Conservation (phyloP, 2,329 filamentous ascomycete genomes). For the Simplicillium aogashimaense region DNA sequence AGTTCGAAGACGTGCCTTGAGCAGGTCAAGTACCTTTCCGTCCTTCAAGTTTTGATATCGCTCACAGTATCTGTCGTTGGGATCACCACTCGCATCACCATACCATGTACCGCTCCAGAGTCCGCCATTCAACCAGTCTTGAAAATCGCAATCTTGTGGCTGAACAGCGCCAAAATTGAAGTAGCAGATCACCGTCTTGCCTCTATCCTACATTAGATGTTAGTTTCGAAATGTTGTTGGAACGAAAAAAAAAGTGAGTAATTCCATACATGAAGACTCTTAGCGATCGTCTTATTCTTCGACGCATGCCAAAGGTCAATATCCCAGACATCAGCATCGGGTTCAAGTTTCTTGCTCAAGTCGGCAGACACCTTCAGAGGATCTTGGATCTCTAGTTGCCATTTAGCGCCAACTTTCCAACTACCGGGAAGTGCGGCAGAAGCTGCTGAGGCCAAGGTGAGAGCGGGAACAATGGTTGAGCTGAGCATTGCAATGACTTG, state of each 20-base stretch:
- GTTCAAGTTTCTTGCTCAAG: background rate
- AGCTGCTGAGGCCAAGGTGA: background rate
- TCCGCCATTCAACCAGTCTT: too few species aligned
- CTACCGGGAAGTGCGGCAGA: background rate
- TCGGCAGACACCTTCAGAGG: background rate
- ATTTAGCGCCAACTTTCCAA: background rate
- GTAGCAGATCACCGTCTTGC: slow-evolving; percentile 22
- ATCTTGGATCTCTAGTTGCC: slow-evolving; percentile 2
- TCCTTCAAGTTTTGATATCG: slow-evolving; percentile 18
- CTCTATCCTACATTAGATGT: slow-evolving; percentile 5
- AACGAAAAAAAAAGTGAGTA: too few species aligned
- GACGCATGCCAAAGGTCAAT: slow-evolving; percentile 4
- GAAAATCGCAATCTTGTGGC: background rate
- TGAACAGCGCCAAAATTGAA: slow-evolving; percentile 21
- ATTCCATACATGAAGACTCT: slow-evolving; percentile 5
- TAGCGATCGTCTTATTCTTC: background rate
- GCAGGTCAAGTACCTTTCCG: slow-evolving; percentile 15
- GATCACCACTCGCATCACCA: slow-evolving; percentile 8
- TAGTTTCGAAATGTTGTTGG: too few species aligned
- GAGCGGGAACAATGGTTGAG: too few species aligned
- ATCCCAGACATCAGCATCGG: slow-evolving; percentile 3
- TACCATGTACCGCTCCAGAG: slow-evolving; percentile 11
- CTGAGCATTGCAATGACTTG: too few species aligned
- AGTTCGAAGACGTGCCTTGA: slow-evolving; percentile 17
- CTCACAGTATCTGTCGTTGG: slow-evolving; percentile 7